Base-by-base conservation (phyloP, 352 stramenopile genomes). In the Peronospora tabacina region DNA sequence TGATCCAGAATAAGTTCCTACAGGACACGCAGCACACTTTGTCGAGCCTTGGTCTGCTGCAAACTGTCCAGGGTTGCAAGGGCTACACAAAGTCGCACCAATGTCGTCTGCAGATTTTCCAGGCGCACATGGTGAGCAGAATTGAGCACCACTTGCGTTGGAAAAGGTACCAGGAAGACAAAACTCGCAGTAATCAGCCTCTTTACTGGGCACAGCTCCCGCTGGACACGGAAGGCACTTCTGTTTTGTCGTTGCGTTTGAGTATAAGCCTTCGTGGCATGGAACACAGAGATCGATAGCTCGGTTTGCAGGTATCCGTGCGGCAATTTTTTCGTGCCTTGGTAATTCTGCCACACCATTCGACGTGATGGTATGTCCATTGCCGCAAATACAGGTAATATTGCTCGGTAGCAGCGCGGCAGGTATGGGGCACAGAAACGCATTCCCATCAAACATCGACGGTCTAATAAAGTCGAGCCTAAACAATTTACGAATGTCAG, bases 151-250 rank as follows among this genome's bases (percentile, higher is more conserved):
- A 42, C 57, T 71, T 1, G 45, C 30, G 13, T 75, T 74, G 0
- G 52, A 43, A 49, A 81, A 84, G 3, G 60, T 85, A 9, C 78
- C 78, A 26, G 70, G 55, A 7, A 35, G 19, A 17, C 78, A 90
- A 5, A 59, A 38, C 12, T 37, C 35, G 33, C 78, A 69, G 15
- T 16, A 16, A 41, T 50, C 40, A 46, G 50, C 49, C 20, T n/a
- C 38, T 29, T 40, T 11, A 34, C 32, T 33, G 12, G 22, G 22
- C 40, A 44, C 40, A 34, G 20, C 22, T 38, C 65, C 65, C 19
- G 51, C 5, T 19, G 75, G 63, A 53, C 74, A 85, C 0, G 38
- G n/a, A 5, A 7, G 16, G 35, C 78, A 90, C 26, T 64, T 57
- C 13, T 72, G 52, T 2, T 61, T 35, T 4, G 75, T 80, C 4